These are phyloP conservation scores for Rhizophlyctis rosea DNA, from an alignment of 192 early-diverging fungal genomes.

Conservation along the genomic window DNA sequence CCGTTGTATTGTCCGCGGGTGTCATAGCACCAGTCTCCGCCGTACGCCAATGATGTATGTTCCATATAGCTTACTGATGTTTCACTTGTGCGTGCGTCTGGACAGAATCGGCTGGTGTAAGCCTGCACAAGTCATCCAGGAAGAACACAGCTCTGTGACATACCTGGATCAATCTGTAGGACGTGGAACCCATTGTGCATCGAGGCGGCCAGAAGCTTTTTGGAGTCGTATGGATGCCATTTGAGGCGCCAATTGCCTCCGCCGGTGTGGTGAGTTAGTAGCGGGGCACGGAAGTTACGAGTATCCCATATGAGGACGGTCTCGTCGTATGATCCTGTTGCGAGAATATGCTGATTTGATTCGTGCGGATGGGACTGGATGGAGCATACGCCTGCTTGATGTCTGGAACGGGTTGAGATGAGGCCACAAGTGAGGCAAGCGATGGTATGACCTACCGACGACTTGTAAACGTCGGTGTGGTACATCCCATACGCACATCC, in stretches of 20 bases:
- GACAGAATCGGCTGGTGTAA: not conserved
- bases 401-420: slow-evolving; percentile 36
- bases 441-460: slow-evolving; percentile 40
- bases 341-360: slow-evolving; percentile 74
- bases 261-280: slow-evolving; percentile 65
- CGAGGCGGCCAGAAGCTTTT: slow-evolving; percentile 68
- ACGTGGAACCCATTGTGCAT: slow-evolving; percentile 94
- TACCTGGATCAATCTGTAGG: slow-evolving; percentile 52
- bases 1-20: not conserved
- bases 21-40: slow-evolving; percentile 44
- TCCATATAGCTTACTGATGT: slow-evolving; percentile 4
- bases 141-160: not conserved
- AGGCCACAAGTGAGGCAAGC: not conserved
- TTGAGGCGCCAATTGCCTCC: slow-evolving; percentile 94
- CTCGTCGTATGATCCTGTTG: slow-evolving; percentile 94
- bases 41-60: slow-evolving; percentile 42
- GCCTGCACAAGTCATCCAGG: not conserved
- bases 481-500: slow-evolving; percentile 67
- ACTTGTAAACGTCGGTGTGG: slow-evolving; percentile 57
- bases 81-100: not conserved
- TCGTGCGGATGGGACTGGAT: slow-evolving; percentile 81
- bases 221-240: slow-evolving; percentile 79
- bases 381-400: slow-evolving; percentile 86
- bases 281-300: slow-evolving; percentile 71
- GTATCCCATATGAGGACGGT: slow-evolving; percentile 87